A percentile compares a stretch with the other conserved stretches of the same genome.
These are phyloP conservation scores for Mortierella sp. DNA, from an alignment of 371 early-diverging fungal species.

Conservation along the genomic window DNA sequence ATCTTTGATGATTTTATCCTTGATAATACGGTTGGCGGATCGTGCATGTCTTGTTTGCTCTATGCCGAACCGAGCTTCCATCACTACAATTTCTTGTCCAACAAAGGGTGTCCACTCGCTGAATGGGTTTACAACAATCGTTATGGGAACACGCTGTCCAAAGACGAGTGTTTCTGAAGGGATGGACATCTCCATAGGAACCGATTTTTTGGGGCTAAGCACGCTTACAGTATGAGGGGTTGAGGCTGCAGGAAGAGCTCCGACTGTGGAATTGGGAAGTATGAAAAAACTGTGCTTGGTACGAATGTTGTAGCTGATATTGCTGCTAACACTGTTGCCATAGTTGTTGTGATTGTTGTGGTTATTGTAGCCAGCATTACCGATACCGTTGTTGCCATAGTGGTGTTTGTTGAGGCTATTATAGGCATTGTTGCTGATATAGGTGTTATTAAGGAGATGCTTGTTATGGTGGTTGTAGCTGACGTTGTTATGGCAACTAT, in stretches of 20 bases:
- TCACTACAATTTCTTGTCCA: constrained; percentile 14
- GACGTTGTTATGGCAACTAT: not conserved
- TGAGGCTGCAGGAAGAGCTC: not conserved
- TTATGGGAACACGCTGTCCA: constrained; percentile 19
- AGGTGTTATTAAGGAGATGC: not conserved
- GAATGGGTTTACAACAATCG: constrained; percentile 7
- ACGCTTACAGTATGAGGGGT: not conserved
- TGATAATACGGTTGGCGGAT: not conserved
- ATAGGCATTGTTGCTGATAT: not conserved
- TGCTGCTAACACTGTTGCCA: not conserved
- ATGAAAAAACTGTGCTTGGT: not conserved
- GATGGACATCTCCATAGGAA: constrained; percentile 18
- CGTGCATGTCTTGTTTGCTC: constrained; percentile 11
- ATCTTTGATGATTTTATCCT: constrained; percentile 4
- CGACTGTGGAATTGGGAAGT: not conserved
- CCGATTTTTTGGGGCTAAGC: constrained; percentile 12
- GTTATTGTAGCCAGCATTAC: not conserved
- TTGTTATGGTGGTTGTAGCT: not conserved
- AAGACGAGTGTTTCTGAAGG: constrained; percentile 12
- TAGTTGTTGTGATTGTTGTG: not conserved
- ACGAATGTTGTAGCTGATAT: not conserved
- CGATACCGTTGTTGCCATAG: not conserved
- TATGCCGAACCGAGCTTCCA: constrained; percentile 24
- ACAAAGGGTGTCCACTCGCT: constrained; percentile 1
- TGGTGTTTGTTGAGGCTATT: not conserved